phyloP scores from a whole-genome alignment of 768 basidiomycete genomes.

The Porphyrellus cyaneotinctus region DNA sequence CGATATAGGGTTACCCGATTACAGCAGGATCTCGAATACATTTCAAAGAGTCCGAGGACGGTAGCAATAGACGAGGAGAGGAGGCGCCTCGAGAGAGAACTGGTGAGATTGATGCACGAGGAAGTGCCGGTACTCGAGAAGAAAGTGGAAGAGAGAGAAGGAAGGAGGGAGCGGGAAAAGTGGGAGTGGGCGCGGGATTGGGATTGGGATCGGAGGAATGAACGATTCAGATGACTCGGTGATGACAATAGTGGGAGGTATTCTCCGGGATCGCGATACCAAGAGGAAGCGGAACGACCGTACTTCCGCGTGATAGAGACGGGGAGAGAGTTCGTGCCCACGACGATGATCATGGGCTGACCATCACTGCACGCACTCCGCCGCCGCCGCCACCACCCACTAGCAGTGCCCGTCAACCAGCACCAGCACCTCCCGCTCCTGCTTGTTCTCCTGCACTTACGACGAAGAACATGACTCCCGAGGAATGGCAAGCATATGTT shows the following conservation, averaged over 20 bases:
- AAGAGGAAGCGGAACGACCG: conserved; percentile 50
- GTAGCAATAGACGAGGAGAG: conserved; percentile 79
- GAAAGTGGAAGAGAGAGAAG: conserved; percentile 74
- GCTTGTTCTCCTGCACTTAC: conserved; percentile 56
- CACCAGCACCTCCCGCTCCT: conserved; percentile 46
- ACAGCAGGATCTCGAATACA: conserved; percentile 89
- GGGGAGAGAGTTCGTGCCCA: conserved; percentile 17
- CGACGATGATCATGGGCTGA: conserved; percentile 33
- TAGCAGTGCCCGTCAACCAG: conserved; percentile 30
- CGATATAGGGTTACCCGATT: conserved; percentile 80
- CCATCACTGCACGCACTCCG: conserved; percentile 40
- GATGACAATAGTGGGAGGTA: conserved; percentile 36
- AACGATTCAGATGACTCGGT: conserved; percentile 68
- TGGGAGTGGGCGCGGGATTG: conserved; percentile 71
- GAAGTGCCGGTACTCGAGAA: conserved; percentile 87
- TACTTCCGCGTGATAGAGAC: conserved; percentile 43
- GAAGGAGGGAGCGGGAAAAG: conserved; percentile 70
- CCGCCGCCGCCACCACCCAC: conserved; percentile 46
- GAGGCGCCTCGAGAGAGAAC: conserved; percentile 81
- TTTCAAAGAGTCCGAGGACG: conserved; percentile 68
- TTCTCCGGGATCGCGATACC: conserved; percentile 30
- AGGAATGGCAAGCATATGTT: conserved; percentile 75
- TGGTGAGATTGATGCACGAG: conserved; percentile 83
- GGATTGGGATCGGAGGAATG: conserved; percentile 86
- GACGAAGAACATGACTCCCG: conserved; percentile 77